These are phyloP conservation scores for Trichoderma aggressivum DNA, from an alignment of 2,329 filamentous ascomycete species.

Conservation along the genomic window DNA sequence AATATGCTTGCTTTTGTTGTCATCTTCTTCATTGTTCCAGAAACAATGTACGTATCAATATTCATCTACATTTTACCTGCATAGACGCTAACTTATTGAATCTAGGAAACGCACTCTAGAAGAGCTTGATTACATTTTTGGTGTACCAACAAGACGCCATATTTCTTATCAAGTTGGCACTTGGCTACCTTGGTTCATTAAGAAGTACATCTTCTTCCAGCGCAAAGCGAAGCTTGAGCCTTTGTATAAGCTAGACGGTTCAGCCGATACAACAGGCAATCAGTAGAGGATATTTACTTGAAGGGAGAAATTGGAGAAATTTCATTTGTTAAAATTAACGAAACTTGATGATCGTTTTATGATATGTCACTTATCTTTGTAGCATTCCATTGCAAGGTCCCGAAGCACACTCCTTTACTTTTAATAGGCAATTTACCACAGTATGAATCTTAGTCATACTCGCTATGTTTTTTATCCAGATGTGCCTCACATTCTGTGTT, in stretches of 20 bases:
- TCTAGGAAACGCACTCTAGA: conserved; percentile 36
- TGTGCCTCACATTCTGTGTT: neutral
- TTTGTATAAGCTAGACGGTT: conserved; percentile 30
- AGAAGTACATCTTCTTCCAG: conserved; percentile 29
- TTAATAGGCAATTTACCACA: neutral
- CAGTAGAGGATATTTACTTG: neutral
- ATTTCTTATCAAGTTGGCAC: conserved; percentile 33
- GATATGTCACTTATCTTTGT: neutral
- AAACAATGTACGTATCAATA: conserved; percentile 42
- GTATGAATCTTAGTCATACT: neutral
- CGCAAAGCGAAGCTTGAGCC: conserved; percentile 30
- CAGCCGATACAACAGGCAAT: neutral
- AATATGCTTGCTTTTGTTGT: conserved; percentile 60
- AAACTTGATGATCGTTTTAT: neutral
- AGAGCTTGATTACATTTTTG: conserved; percentile 40
- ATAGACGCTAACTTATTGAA: neutral
- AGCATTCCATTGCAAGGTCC: neutral
- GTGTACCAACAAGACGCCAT: conserved; percentile 33
- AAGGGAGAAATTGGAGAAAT: neutral
- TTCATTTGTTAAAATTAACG: neutral
- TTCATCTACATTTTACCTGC: neutral
- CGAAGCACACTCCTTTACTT: neutral
- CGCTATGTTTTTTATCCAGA: too few relatives aligned
- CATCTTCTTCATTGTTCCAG: conserved; percentile 60
- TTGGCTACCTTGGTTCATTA: conserved; percentile 34